phyloP scores from a whole-genome alignment of 2,329 filamentous ascomycete species.

The Scedosporium aurantiacum region DNA sequence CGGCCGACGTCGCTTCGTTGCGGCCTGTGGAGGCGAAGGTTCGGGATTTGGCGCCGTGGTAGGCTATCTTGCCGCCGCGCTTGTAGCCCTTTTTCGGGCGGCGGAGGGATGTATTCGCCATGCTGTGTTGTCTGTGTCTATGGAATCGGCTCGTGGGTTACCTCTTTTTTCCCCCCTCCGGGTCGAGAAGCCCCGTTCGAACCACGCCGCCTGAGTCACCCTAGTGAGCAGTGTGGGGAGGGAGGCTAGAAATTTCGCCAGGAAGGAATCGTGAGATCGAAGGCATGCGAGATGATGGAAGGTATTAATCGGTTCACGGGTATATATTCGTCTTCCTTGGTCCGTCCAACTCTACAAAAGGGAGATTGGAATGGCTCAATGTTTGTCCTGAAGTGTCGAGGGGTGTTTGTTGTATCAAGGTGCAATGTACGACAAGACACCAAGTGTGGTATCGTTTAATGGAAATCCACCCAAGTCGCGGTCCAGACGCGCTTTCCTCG shows the following conservation, averaged over 20 bases:
- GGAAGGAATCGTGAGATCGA: not conserved
- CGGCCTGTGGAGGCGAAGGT: constrained; percentile 72
- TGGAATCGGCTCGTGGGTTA: not conserved
- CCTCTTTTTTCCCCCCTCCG: not conserved
- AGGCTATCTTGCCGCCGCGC: constrained; percentile 56
- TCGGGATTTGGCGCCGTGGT: constrained; percentile 58
- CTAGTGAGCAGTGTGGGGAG: not conserved
- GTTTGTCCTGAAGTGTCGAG: not conserved
- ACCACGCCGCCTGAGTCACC: too few species aligned
- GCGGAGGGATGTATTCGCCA: constrained; percentile 51
- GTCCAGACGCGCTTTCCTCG: not conserved
- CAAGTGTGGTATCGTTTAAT: not conserved
- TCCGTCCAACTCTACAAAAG: not conserved
- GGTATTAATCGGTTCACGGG: not conserved
- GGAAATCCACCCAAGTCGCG: not conserved
- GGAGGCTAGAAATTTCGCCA: not conserved
- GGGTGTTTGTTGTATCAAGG: not conserved
- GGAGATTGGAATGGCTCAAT: not conserved
- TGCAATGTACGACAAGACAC: not conserved
- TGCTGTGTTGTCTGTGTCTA: constrained; percentile 14
- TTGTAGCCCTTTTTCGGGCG: constrained; percentile 55
- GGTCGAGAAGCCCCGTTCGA: too few species aligned
- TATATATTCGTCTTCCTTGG: not conserved
- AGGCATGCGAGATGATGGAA: not conserved
- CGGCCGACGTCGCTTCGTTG: constrained; percentile 76